These are phyloP conservation scores for Dorcoceras hygrometricum DNA, from an alignment of 257 asterid genomes.

Conservation along the genomic window DNA sequence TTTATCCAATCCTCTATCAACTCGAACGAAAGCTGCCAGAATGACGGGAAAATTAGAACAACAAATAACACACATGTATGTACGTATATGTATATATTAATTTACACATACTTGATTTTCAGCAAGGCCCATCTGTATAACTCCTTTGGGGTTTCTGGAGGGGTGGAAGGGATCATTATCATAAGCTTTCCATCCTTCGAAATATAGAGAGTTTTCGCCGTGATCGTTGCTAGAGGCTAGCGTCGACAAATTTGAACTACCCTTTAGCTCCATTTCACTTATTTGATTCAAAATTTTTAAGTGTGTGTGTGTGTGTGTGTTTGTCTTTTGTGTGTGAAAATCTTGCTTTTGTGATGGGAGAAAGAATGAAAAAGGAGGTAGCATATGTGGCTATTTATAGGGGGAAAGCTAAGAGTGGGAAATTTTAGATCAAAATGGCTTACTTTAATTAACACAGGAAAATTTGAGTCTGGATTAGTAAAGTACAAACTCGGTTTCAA, in stretches of 20 bases:
- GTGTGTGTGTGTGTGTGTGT: too few relatives aligned
- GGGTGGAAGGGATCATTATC: slow-evolving; percentile 76
- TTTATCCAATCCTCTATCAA: slow-evolving; percentile 64
- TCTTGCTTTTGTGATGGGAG: background rate
- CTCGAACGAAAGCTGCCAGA: slow-evolving; percentile 54
- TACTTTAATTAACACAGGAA: background rate
- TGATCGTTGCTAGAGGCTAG: slow-evolving; percentile 58
- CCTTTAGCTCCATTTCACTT: slow-evolving; percentile 34
- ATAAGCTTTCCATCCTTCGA: slow-evolving; percentile 91
- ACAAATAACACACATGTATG: background rate
- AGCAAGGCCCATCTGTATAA: slow-evolving; percentile 91
- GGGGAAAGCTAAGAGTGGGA: background rate
- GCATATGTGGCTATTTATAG: background rate
- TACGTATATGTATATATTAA: background rate
- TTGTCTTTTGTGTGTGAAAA: background rate
- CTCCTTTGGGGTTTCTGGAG: slow-evolving; percentile 55
- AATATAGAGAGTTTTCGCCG: slow-evolving; percentile 80
- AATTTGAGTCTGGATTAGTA: background rate
- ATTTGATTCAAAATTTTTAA: background rate
- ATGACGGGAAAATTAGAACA: background rate
- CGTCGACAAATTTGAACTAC: slow-evolving; percentile 39
- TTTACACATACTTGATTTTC: slow-evolving; percentile 59
- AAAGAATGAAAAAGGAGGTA: background rate
- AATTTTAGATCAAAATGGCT: slow-evolving; percentile 7
- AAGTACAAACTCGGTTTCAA: slow-evolving; percentile 45